phyloP scores from a whole-genome alignment of 2,329 filamentous ascomycete species.

The Aspergillus fumigatus region DNA sequence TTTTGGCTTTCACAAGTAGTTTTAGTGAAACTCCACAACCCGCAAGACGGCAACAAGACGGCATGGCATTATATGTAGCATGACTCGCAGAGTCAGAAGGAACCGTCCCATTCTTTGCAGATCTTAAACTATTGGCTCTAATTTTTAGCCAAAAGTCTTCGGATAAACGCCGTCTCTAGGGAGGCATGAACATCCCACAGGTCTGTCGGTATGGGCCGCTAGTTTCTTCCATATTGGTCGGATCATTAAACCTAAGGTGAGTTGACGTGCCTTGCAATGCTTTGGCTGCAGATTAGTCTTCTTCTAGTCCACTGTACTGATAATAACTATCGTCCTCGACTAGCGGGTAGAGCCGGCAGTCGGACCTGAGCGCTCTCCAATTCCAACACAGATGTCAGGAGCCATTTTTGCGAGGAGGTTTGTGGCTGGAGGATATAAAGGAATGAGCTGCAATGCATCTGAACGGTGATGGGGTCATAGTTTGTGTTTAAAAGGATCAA shows the following conservation, averaged over 20 bases:
- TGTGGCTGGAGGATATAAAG: background rate
- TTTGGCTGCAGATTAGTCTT: background rate
- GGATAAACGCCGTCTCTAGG: background rate
- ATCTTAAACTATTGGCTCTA: background rate
- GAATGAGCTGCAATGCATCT: background rate
- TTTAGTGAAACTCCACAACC: background rate
- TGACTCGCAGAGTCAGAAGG: background rate
- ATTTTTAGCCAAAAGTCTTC: background rate
- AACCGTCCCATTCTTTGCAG: background rate
- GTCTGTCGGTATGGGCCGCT: background rate
- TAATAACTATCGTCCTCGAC: background rate
- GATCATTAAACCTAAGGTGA: background rate
- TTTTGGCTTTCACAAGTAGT: no score
- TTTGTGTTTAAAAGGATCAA: background rate
- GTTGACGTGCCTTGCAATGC: background rate
- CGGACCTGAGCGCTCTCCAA: slow-evolving; percentile 11
- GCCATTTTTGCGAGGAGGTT: background rate
- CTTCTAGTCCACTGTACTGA: background rate
- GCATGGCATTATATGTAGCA: background rate
- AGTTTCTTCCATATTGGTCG: background rate
- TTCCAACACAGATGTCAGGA: background rate
- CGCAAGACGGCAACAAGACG: background rate
- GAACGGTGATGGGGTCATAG: background rate
- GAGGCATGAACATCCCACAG: background rate
- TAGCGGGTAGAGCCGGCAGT: slow-evolving; percentile 10